These are phyloP conservation scores for Blastobotrys aristatus DNA, from an alignment of 1,139 yeast species.

Conservation along the genomic window DNA sequence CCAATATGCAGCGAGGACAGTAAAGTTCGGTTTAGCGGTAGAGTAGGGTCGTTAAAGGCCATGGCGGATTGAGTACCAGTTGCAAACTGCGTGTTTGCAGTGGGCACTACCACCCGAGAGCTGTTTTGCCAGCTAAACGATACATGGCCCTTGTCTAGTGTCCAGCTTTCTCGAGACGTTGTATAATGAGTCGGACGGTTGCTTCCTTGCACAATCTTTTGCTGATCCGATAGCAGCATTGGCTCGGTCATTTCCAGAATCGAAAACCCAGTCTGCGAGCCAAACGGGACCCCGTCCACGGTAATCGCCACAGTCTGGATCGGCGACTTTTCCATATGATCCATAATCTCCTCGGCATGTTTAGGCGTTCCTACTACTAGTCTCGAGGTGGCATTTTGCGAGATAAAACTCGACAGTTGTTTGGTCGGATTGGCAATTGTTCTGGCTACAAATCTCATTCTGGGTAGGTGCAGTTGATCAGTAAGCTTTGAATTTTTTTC, in stretches of 20 bases:
- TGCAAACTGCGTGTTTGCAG: conserved; percentile 34
- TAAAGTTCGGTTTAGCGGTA: conserved; percentile 18
- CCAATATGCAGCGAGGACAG: conserved; percentile 17
- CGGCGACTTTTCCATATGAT: conserved; percentile 4
- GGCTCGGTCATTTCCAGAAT: conserved; percentile 22
- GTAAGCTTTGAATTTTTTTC: too few species aligned
- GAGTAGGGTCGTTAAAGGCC: conserved; percentile 17
- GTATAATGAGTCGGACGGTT: conserved; percentile 15
- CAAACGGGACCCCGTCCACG: conserved; percentile 33
- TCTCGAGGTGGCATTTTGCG: conserved; percentile 13
- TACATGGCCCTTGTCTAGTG: conserved; percentile 22
- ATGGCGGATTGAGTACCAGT: conserved; percentile 30
- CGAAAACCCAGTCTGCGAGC: conserved; percentile 31
- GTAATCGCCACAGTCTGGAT: conserved; percentile 28
- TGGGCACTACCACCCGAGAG: conserved; percentile 24
- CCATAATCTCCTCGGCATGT: conserved; percentile 16
- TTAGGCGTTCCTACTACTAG: conserved; percentile 31
- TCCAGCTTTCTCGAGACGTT: conserved; percentile 27
- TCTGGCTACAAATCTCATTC: conserved; percentile 6
- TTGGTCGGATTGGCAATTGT: conserved; percentile 20
- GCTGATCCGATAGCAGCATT: conserved; percentile 22
- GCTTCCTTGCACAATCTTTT: conserved; percentile 11
- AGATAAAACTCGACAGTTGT: conserved; percentile 20
- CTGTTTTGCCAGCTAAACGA: conserved; percentile 17
- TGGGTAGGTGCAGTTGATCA: too few species aligned